Conservation (phyloP, 768 basidiomycete genomes). For the Xanthoconium stramineum region DNA sequence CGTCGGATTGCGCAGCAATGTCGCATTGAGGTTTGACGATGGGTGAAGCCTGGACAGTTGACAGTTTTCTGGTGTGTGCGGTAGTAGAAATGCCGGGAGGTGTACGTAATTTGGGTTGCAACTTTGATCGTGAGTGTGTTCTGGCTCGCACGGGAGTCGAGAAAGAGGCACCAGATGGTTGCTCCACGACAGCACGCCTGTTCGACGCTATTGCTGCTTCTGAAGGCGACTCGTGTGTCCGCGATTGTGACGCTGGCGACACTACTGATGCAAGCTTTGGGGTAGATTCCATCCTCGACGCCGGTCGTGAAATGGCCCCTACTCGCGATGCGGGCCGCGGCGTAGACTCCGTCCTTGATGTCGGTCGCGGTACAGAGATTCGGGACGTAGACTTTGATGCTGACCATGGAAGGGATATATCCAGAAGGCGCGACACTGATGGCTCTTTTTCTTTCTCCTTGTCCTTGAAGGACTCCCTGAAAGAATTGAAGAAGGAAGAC, state of each 20-base stretch:
- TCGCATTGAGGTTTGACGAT: slow-evolving; percentile 13
- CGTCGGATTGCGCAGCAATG: slow-evolving; percentile 4
- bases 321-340: slow-evolving; percentile 21
- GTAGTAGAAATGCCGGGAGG: slow-evolving; percentile 5
- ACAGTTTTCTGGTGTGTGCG: slow-evolving; percentile 22
- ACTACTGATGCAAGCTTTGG: neutral
- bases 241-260: neutral
- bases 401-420: slow-evolving; percentile 37
- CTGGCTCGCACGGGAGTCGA: slow-evolving; percentile 1
- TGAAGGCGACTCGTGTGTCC: neutral
- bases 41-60: slow-evolving; percentile 31
- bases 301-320: slow-evolving; percentile 12
- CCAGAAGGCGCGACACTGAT: slow-evolving; percentile 28
- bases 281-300: slow-evolving; percentile 12
- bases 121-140: slow-evolving; percentile 29
- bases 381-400: slow-evolving; percentile 14
- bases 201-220: neutral
- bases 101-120: slow-evolving; percentile 34
- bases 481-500: slow-evolving; percentile 21
- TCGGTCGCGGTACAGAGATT: slow-evolving; percentile 14
- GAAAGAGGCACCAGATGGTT: neutral
- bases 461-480: slow-evolving; percentile 18
- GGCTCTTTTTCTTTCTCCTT: slow-evolving; percentile 30
- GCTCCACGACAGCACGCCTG: neutral
- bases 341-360: slow-evolving; percentile 12